Conservation (phyloP, 2,329 filamentous ascomycete species). For the Gremmenia infestans region DNA sequence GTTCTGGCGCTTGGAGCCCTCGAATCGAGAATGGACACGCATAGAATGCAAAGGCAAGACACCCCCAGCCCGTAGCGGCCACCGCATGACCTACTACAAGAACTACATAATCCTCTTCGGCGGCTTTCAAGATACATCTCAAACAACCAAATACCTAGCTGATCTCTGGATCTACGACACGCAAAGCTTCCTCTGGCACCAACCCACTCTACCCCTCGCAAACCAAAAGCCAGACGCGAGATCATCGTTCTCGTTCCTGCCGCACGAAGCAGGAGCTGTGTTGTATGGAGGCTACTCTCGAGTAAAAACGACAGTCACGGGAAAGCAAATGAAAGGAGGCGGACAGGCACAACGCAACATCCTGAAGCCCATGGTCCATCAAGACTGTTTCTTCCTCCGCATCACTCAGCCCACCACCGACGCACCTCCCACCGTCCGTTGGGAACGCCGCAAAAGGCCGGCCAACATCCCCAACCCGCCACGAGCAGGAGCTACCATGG, state of each 20-base stretch:
- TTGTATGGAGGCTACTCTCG: conserved; percentile 92
- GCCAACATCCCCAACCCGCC: conserved; percentile 81
- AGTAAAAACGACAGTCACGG: conserved; percentile 64
- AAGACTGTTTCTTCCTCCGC: conserved; percentile 90
- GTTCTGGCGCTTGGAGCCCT: conserved; percentile 89
- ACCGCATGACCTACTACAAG: conserved; percentile 95
- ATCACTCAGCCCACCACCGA: conserved; percentile 69
- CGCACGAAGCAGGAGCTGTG: conserved; percentile 84
- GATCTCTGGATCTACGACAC: conserved; percentile 98
- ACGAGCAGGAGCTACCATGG: conserved; percentile 88
- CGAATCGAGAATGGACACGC: conserved; percentile 82
- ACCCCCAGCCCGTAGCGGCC: conserved; percentile 82
- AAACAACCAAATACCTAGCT: conserved; percentile 87
- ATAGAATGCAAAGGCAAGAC: conserved; percentile 73
- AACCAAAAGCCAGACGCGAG: conserved; percentile 85
- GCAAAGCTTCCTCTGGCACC: conserved; percentile 77
- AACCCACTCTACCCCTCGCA: conserved; percentile 67
- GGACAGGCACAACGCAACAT: conserved; percentile 61
- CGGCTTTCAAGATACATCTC: conserved; percentile 94
- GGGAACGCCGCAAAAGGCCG: conserved; percentile 91
- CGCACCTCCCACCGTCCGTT: conserved; percentile 69
- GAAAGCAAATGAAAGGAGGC: conserved; percentile 60
- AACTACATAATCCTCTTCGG: conserved; percentile 95
- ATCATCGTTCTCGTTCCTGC: conserved; percentile 87
- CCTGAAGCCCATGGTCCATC: conserved; percentile 82